Conservation (phyloP, 331 rosid genomes). For the Prunus yedoensis region DNA sequence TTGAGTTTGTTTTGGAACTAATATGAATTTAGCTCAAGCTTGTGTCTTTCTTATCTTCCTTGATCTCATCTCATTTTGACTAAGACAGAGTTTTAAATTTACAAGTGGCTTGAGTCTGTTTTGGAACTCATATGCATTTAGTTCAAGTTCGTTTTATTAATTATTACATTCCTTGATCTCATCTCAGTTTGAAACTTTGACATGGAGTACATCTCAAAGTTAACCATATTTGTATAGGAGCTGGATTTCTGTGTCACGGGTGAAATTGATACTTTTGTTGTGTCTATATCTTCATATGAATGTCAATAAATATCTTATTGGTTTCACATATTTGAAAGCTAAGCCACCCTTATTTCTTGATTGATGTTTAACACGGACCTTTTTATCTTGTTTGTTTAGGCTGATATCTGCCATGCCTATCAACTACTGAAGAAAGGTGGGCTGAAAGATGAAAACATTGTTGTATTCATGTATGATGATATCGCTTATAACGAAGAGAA, state of each 20-base stretch:
- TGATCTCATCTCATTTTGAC: too few species aligned
- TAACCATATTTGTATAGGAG: neutral
- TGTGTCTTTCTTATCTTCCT: too few species aligned
- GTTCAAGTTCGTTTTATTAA: neutral
- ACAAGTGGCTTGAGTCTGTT: neutral
- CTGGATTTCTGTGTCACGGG: neutral
- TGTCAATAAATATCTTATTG: neutral
- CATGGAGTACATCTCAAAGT: neutral
- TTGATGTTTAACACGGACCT: neutral
- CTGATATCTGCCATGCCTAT: slow-evolving; percentile 94
- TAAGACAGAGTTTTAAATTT: neutral
- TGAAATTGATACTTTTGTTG: neutral
- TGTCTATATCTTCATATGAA: neutral
- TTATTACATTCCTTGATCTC: neutral
- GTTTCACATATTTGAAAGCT: neutral
- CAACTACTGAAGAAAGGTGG: slow-evolving; percentile 81
- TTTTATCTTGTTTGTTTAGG: slow-evolving; percentile 36
- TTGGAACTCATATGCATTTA: neutral
- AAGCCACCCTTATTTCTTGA: neutral
- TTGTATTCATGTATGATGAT: slow-evolving; percentile 94
- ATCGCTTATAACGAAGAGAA: slow-evolving; percentile 71
- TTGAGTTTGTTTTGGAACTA: neutral
- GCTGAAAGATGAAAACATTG: slow-evolving; percentile 79
- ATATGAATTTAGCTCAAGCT: neutral
- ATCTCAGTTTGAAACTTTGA: too few species aligned